Base-by-base conservation (phyloP, 2,329 filamentous ascomycete genomes). In the Pyrenophora seminiperda region DNA sequence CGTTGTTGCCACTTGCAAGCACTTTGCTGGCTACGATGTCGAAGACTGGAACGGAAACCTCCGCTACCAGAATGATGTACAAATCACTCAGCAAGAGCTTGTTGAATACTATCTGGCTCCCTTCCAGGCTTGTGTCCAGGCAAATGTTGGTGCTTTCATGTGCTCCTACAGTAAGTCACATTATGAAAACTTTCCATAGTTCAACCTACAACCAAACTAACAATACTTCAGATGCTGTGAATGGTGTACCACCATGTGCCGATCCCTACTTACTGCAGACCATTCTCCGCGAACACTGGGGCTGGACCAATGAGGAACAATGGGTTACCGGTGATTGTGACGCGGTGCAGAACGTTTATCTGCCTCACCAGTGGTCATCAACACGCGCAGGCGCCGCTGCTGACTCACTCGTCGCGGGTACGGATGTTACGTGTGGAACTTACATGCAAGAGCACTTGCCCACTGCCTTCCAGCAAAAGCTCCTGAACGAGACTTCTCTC, bases 31-130 rank as follows among this genome's bases (percentile, higher is more conserved):
- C 0, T 66, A 70, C 24, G 66, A 70, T 40, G 58, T 71, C 5
- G 67, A 71, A 36, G 53, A 59, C 29, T 70, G 68, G 68, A 67
- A 66, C 7, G 67, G 68, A 2, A 63, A 63, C 34, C 30, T 56
- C 39, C 56, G 52, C 33, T 76, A 80, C 64, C 77, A 77, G 7
- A 85, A 83, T 51, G 77, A 87, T 63, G 79, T 83, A 3, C 73
- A 77, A 6, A 79, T 86, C 46, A 76, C 77, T 6, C 73, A 77
- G 41, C 86, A 88, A 58, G 87, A 90, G 53, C 73, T 89, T 5
- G 77, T 81, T 0, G 86, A 88, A 60, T 89, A 88, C 70, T 89
- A 87, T 62, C 76, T 87, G 15, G 84, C 83, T 0, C 80, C 84
- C 0, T 89, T 90, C 71, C 76, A 85, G 61, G 78, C 63, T 19